phyloP scores from a whole-genome alignment of 345 rosid species.

The Eutrema japonicum region DNA sequence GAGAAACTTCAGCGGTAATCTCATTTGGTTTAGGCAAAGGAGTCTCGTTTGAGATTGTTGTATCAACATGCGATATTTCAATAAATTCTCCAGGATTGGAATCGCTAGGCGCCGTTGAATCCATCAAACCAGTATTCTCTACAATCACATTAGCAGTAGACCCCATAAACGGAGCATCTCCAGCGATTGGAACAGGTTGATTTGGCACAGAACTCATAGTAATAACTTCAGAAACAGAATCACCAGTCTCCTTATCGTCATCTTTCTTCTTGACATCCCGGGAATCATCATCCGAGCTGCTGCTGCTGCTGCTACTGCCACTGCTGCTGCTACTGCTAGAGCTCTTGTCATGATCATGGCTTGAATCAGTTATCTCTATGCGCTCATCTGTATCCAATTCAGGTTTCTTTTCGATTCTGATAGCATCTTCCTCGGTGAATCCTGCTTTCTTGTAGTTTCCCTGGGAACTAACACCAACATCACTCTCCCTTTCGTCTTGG shows the following conservation, averaged over 20 bases:
- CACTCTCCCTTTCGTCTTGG: conserved; percentile 69
- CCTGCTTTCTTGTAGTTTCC: conserved; percentile 51
- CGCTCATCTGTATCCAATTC: conserved; percentile 41
- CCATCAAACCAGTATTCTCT: conserved; percentile 41
- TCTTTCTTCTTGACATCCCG: conserved; percentile 43
- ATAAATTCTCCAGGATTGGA: conserved; percentile 42
- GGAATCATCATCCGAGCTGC: conserved; percentile 66
- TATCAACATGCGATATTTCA: conserved; percentile 45
- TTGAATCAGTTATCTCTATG: conserved; percentile 45
- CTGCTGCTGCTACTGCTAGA: conserved; percentile 48
- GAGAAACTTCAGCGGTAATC: conserved; percentile 26
- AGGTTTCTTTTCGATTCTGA: conserved; percentile 46
- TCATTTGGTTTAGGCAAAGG: conserved; percentile 34
- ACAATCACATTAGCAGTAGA: conserved; percentile 44
- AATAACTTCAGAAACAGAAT: conserved; percentile 39
- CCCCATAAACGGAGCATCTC: conserved; percentile 41
- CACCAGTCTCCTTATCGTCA: conserved; percentile 40
- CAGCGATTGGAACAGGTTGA: conserved; percentile 44
- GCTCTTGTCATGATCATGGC: conserved; percentile 54
- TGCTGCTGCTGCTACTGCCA: conserved; percentile 47
- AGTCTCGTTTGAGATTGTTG: conserved; percentile 41
- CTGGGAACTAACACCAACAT: conserved; percentile 55
- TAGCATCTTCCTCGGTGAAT: conserved; percentile 44
- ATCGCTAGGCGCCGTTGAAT: conserved; percentile 38
- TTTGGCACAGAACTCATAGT: conserved; percentile 36